Evolutionary conservation across 805 yeast species (phyloP), one percentile per base, ranked within the genome.

Genomic region (Wickerhamomyces alni): DNA sequence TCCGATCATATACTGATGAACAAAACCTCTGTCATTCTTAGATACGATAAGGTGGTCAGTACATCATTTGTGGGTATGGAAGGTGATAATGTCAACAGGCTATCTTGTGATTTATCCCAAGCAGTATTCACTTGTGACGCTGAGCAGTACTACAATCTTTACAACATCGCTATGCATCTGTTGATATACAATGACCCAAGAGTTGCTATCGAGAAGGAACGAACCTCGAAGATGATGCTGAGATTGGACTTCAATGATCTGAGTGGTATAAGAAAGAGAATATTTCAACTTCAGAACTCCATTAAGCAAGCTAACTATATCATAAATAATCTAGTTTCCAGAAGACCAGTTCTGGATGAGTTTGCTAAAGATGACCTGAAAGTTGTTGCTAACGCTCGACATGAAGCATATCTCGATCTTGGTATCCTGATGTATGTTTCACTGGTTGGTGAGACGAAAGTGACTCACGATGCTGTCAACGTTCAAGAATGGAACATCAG

Each of bases 171-270:
- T 1, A 68, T 76, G 50, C 79, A 82, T 39, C 62, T 89, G 33
- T 54, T 91, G 42, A 67, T 86, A 25, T 87, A 86, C 54, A 67
- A 76, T 6, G 95, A 87, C 47, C 95, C 96, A 5, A 70, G 73
- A 47, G 71, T 74, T 33, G 75, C 76, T 44, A 63, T 66, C 27
- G 57, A 82, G 32, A 69, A 71, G 27, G 81, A 83, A 39, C 71
- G 73, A 28, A 65, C 86, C 24, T 80, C 80, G 40, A 81, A 82
- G 47, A 63, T 87, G 52, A 65, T 79, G 31, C 68, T 89, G 46
- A 76, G 87, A 4, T 74, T 84, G 24, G 89, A 87, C 54, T 73
- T 83, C 55, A 75, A 75, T 28, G 82, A 87, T 47, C 57, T 80
- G 30, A 43, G 61, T 0, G 67, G 72, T 3, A 66, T 84, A 16